Conservation (phyloP, 2,329 filamentous ascomycete genomes). For the Nemania diffusa region DNA sequence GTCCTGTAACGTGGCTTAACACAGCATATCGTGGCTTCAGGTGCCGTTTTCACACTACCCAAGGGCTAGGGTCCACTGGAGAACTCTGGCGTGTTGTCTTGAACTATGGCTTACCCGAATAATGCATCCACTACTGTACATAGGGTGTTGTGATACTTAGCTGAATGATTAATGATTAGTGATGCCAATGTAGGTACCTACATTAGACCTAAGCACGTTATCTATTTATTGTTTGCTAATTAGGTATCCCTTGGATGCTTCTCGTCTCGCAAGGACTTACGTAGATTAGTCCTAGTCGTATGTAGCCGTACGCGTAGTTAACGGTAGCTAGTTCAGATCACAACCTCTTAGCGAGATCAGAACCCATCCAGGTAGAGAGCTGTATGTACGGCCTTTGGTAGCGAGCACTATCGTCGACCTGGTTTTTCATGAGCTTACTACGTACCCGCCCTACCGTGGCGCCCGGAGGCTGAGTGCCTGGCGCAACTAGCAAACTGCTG, state of each 20-base stretch:
- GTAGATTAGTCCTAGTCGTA: neutral
- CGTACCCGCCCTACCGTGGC: neutral
- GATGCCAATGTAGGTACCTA: neutral
- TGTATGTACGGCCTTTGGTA: neutral
- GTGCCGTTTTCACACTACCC: neutral
- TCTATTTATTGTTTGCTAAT: neutral
- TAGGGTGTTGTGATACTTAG: neutral
- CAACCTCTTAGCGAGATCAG: neutral
- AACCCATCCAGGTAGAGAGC: neutral
- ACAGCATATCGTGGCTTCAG: slow-evolving; percentile 9
- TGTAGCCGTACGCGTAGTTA: no score
- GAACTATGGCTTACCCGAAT: neutral
- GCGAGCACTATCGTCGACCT: neutral
- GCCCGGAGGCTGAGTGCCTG: neutral
- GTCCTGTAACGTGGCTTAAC: slow-evolving; percentile 5
- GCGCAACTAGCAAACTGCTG: neutral
- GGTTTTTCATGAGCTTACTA: neutral
- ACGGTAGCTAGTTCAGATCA: neutral
- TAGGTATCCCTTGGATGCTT: neutral
- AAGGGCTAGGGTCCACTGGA: neutral
- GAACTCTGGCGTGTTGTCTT: neutral
- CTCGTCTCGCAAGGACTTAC: neutral
- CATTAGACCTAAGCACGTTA: neutral
- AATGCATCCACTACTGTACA: neutral
- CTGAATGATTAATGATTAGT: neutral